Evolutionary conservation across 106 monocot species (phyloP), one percentile per base, ranked within the genome.

Genomic region (Gastrodia elata): DNA sequence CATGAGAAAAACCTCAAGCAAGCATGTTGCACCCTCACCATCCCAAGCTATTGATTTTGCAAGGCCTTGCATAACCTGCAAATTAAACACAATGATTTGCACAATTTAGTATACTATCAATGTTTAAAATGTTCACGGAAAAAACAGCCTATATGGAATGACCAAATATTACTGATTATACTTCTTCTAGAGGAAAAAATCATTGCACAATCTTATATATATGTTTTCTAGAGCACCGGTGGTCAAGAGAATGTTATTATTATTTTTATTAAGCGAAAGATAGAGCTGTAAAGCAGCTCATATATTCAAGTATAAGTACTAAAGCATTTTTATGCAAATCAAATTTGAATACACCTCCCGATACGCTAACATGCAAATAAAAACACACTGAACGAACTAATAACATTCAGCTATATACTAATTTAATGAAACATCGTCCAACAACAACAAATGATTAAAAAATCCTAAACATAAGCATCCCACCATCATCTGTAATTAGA

Each of bases 31-130:
- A 38, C 98, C 98, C 75, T 98, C 98, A 76, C 98, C 98, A 83
- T 98, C 98, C 93, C 93, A 93, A 68, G 98, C 93, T 67, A 98
- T 79, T 22, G 98, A 98, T 81, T 98, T 98, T 79, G 98, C 98
- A 81, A 98, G 93, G 48, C 98, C 93, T 87, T 98, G 88, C 98
- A 98, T 98, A 57, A 98, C 93, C 98, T 98, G 85, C 39, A 78
- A 81, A 46, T n/a, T 16, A n/a, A n/a, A 67, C 7, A 69, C 26
- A 41, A 40, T 67, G 67, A 67, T 67, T 67, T 37, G n/a, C 67
- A 1, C 32, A 9, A 6, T 61, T 61, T 32, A 61, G 14, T 33
- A 26, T 58, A 61, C 14, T 30, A 61, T 61, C 9, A 61, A 61
- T 61, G 61, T 13, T 61, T 61, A 61, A 32, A 15, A 61, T 61